Percentiles rank a stretch among this genome's conserved stretches.
Conservation (phyloP, 2,329 filamentous ascomycete species). For the Metarhizium sp. region DNA sequence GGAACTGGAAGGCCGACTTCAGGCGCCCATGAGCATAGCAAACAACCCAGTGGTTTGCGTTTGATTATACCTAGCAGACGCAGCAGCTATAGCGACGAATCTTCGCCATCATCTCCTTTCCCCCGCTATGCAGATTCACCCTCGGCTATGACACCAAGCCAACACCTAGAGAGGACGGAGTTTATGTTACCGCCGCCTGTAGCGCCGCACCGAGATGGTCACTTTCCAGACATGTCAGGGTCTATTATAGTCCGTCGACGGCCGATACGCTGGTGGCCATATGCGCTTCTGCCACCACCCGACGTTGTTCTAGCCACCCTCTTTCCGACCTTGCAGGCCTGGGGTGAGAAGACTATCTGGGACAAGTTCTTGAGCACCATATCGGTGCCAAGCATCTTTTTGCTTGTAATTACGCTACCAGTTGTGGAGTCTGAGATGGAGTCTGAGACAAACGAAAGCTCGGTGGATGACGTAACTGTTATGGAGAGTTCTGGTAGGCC, state of each 20-base stretch:
- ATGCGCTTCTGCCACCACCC: slow-evolving; percentile 61
- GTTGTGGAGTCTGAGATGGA: slow-evolving; percentile 80
- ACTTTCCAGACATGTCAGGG: slow-evolving; percentile 34
- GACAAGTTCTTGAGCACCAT: slow-evolving; percentile 74
- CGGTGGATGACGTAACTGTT: slow-evolving; percentile 14
- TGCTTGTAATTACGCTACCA: slow-evolving; percentile 82
- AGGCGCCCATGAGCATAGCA: slow-evolving; percentile 1
- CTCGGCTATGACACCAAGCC: slow-evolving; percentile 30
- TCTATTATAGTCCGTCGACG: slow-evolving; percentile 25
- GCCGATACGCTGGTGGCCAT: slow-evolving; percentile 72
- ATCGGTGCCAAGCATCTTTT: slow-evolving; percentile 81
- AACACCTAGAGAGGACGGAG: slow-evolving; percentile 37
- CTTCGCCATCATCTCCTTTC: slow-evolving; percentile 53
- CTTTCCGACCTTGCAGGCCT: slow-evolving; percentile 79
- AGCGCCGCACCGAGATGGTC: slow-evolving; percentile 31
- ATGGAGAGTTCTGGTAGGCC: slow-evolving; percentile 19
- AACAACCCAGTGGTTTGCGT: slow-evolving; percentile 20
- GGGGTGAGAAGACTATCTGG: slow-evolving; percentile 74
- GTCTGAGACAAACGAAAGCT: slow-evolving; percentile 43
- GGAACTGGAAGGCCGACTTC: neutral
- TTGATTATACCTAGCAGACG: slow-evolving; percentile 39
- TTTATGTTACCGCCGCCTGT: slow-evolving; percentile 40
- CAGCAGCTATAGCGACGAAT: slow-evolving; percentile 32
- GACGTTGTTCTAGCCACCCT: slow-evolving; percentile 62
- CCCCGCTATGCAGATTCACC: slow-evolving; percentile 57